Evolutionary conservation across 2,329 filamentous ascomycete genomes (phyloP), one percentile per base, ranked within the genome.

Genomic region (Penicillium digitatum): DNA sequence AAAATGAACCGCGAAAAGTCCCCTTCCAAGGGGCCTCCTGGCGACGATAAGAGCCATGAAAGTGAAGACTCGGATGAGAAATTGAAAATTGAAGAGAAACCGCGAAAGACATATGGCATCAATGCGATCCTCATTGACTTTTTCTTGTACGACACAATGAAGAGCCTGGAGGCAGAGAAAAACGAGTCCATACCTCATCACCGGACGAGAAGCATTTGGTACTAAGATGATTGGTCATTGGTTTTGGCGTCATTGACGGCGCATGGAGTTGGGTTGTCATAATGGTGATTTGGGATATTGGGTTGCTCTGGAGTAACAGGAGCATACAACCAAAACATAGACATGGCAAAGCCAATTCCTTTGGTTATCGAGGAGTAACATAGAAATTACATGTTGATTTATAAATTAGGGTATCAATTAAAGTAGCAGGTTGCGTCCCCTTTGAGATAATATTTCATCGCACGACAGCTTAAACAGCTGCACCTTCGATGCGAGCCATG

Each of bases 121-220:
- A 99, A 99, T 70, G 92, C 94, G 26, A 90, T 97, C 37, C 74
- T 99, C 65, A 94, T 99, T 60, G 94, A 99, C 73, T 99, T 97
- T 75, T 96, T 96, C 73, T 78, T 99, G 52, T 99, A 99, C 70
- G 94, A 99, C 75, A 85, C 88, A 18, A 91, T 94, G 76, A 99
- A 97, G 72, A 87, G 90, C 68, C 73, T 88, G 69, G 93, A 97
- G 72, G 78, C 76, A 71, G 78, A 61, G 78, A 85, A 49, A 72
- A 64, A 69, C 57, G 77, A 76, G 57, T 69, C 69, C 32, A 82
- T 90, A 57, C 89, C 90, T 5, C 91, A 96, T 74, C 92, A 96
- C 74, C 82, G 92, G 60, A 96, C 92, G 40, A 83, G 92, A 70
- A 95, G 90, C 68, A 96, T 96, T 58, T 96, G 92, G 92, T 96